A percentile compares a stretch with the other conserved stretches of the same genome.
Conservation (phyloP, 1,284 basidiomycete genomes). For the Flammula alnicola region DNA sequence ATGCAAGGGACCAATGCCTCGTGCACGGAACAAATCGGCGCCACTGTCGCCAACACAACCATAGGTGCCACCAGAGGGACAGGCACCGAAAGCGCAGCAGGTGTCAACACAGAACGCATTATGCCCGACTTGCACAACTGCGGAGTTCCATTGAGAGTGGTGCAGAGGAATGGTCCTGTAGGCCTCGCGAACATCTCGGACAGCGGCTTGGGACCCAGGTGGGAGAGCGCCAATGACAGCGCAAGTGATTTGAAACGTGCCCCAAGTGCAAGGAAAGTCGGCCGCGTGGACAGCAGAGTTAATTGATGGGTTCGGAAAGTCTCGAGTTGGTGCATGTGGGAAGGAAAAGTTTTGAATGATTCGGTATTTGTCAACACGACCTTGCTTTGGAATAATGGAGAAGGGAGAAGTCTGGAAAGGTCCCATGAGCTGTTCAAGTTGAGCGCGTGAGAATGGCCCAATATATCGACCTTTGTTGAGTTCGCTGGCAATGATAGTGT, state of each 20-base stretch:
- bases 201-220: conserved; percentile 37
- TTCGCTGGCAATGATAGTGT: neutral
- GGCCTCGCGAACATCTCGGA: conserved; percentile 14
- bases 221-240: conserved; percentile 27
- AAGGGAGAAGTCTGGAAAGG: conserved; percentile 10
- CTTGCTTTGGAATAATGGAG: conserved; percentile 5
- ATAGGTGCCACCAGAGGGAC: conserved; percentile 33
- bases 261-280: conserved; percentile 9
- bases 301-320: neutral
- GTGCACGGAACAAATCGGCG: conserved; percentile 26
- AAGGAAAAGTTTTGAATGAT: conserved; percentile 10
- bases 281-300: neutral
- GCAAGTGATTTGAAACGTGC: neutral
- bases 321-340: neutral
- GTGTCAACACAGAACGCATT: conserved; percentile 35
- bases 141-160: conserved; percentile 38
- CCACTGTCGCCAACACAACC: conserved; percentile 33
- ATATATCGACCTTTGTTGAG: neutral
- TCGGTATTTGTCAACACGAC: neutral
- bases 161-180: conserved; percentile 40
- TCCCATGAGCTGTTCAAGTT: neutral
- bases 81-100: conserved; percentile 34
- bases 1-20: conserved; percentile 36
- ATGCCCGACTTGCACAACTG: conserved; percentile 31
- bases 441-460: neutral